Base-by-base conservation (phyloP, 2,329 filamentous ascomycete species). In the Xylaria hypoxylon region DNA sequence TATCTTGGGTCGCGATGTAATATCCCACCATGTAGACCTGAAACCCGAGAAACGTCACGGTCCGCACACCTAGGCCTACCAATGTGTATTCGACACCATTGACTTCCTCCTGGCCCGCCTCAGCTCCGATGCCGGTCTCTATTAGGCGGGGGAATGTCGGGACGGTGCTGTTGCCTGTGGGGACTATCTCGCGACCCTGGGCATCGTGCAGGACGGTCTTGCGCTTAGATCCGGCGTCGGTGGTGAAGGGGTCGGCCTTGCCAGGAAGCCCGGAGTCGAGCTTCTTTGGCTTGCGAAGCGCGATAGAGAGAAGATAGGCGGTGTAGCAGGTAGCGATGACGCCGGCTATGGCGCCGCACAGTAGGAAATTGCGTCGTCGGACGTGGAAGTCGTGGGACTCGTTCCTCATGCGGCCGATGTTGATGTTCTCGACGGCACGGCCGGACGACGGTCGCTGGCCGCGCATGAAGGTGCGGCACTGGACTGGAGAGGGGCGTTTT, bases 11-110 rank as follows among this genome's bases (percentile, higher is more conserved):
- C 28, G 94, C 92, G 28, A 98, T 86, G 81, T 99, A 99, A 73
- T 96, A 88, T 17, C 95, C 96, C 0, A 97, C 92, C 19, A 98
- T 92, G 81, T 99, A 99, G 59, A 99, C 96, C 78, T 97, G 90
- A 50, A 99, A 93, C 55, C 88, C 84, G 50, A 98, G 82, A 79
- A 98, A 97, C 26, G 92, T 96, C 35, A 99, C 96, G 0, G 91
- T 94, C 62, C 96, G 88, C 69, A 96, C 90, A 19, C 96, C 96
- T 5, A 97, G 82, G 0, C 96, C 96, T 6, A 98, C 86, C 0
- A 98, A 85, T 24, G 93, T 94, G 78, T 97, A 98, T 74, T 97
- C 91, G 74, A 79, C 85, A 66, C 81, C 76, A 55, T 81, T 79
- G 59, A 82, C 71, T 17, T 71, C 73, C 62, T 77, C 72, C 55